Base-by-base conservation (phyloP, 2,329 filamentous ascomycete genomes). In the Didymosphaeria variabile region DNA sequence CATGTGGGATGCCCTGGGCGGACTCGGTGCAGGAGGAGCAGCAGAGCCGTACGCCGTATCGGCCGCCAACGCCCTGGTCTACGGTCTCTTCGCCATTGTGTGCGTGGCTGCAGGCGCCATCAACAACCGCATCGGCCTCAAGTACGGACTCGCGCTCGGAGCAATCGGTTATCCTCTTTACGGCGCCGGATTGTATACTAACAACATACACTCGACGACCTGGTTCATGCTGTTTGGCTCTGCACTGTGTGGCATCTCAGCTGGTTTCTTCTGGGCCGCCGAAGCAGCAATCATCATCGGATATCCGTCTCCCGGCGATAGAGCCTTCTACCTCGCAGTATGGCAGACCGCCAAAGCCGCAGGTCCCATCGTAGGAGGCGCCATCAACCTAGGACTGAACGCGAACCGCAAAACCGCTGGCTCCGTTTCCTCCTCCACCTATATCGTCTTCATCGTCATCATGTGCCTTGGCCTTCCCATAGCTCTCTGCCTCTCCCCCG, bases 371-470 rank as follows among this genome's bases (percentile, higher is more conserved):
- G 79, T 86, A 8, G 84, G 84, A 12, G 84, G 83, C 3, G 79
- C 82, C 2, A 84, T 85, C 62, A 81, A 82, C 21, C 74, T 86
- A 2, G 84, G 79, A 0, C 67, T 86, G 10, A 86, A 84, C 63
- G 72, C 76, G 31, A 72, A 72, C 38, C 67, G 72, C 12, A 73
- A 77, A 23, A 75, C 79, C 0, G 67, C 70, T 2, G 80, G 80
- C 19, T 76, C 77, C n/a, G 75, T 80, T 0, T 72, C 72, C 0
- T 75, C 73, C 17, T 69, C 78, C 12, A 83, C 80, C 0, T 82
- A 82, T 59, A 77, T 83, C 26, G 79, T 77, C 12, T 83, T 84
- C 55, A 81, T 84, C 49, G 80, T 79, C 21, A 80, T 84, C 47
- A 82, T 83, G 67, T 83, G 79, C 56, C 74, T 84, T 0, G 82